Conservation (phyloP, 148 eudicot genomes). For the Fallopia convolvulus region DNA sequence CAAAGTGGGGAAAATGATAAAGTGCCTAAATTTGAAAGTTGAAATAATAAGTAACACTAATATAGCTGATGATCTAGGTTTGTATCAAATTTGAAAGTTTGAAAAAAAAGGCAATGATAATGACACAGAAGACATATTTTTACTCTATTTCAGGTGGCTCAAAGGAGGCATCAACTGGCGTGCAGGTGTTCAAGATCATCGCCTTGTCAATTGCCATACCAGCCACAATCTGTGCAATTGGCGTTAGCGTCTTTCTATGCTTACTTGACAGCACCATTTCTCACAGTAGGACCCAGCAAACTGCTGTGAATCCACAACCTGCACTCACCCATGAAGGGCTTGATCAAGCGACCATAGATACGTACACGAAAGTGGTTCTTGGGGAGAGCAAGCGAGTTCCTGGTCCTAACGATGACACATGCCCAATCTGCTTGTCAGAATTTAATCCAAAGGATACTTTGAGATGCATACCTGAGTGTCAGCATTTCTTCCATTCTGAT, state of each 20-base stretch:
- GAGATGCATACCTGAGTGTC: conserved; percentile 70
- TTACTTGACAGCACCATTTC: conserved; percentile 18
- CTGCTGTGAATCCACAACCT: conserved; percentile 21
- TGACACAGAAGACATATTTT: neutral
- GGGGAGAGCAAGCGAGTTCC: conserved; percentile 79
- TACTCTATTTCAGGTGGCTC: conserved; percentile 11
- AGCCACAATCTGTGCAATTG: conserved; percentile 31
- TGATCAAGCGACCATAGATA: conserved; percentile 70
- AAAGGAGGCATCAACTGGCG: conserved; percentile 13
- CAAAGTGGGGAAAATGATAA: no score
- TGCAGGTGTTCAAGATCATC: conserved; percentile 37
- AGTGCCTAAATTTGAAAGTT: no score
- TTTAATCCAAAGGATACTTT: conserved; percentile 48
- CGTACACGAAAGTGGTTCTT: conserved; percentile 56
- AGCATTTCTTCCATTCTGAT: conserved; percentile 80
- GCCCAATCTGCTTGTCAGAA: conserved; percentile 79
- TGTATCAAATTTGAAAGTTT: neutral
- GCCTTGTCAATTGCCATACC: conserved; percentile 51
- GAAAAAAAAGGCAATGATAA: neutral
- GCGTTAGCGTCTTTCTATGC: conserved; percentile 31
- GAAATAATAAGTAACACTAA: no score
- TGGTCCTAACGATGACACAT: conserved; percentile 47
- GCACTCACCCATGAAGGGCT: conserved; percentile 30
- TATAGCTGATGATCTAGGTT: no score
- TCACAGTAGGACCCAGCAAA: conserved; percentile 8